Conservation (phyloP, 371 early-diverging fungal genomes). For the Apophysomyces ossiformis region DNA sequence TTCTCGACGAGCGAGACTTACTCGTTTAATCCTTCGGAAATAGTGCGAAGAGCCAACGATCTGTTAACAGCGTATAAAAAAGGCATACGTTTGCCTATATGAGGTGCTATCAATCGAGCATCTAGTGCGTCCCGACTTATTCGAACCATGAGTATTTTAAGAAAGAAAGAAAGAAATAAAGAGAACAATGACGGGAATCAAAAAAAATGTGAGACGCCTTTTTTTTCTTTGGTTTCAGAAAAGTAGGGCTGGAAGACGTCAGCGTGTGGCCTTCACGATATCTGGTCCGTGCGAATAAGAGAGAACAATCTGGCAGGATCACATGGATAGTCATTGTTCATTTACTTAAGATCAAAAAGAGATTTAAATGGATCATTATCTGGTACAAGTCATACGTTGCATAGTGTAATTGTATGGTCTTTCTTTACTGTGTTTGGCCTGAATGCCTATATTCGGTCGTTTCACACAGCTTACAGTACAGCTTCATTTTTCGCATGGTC, state of each 20-base stretch:
- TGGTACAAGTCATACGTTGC: too few species aligned
- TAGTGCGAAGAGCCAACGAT: constrained; percentile 29
- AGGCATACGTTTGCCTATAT: constrained; percentile 34
- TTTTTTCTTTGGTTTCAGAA: background rate
- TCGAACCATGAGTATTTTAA: constrained; percentile 30
- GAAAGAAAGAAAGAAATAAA: constrained; percentile 11
- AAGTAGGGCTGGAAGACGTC: background rate
- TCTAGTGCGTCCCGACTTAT: constrained; percentile 19
- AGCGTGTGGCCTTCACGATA: too few species aligned
- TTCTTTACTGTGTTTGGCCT: too few species aligned
- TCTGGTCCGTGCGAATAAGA: too few species aligned
- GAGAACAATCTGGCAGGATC: too few species aligned
- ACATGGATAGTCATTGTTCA: too few species aligned
- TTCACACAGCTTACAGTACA: too few species aligned
- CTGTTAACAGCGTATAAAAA: constrained; percentile 26
- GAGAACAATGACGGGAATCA: background rate
- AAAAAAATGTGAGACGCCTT: background rate
- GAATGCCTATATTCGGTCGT: too few species aligned
- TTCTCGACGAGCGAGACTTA: constrained; percentile 1
- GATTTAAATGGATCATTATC: too few species aligned
- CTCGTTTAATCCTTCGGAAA: constrained; percentile 39
- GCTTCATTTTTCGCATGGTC: too few species aligned
- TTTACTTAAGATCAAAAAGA: too few species aligned
- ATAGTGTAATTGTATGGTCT: too few species aligned
- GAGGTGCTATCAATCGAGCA: constrained; percentile 7